A percentile compares a stretch with the other conserved stretches of the same genome.
These are phyloP conservation scores for Mycena epipterygia DNA, from an alignment of 768 basidiomycete genomes.

Conservation along the genomic window DNA sequence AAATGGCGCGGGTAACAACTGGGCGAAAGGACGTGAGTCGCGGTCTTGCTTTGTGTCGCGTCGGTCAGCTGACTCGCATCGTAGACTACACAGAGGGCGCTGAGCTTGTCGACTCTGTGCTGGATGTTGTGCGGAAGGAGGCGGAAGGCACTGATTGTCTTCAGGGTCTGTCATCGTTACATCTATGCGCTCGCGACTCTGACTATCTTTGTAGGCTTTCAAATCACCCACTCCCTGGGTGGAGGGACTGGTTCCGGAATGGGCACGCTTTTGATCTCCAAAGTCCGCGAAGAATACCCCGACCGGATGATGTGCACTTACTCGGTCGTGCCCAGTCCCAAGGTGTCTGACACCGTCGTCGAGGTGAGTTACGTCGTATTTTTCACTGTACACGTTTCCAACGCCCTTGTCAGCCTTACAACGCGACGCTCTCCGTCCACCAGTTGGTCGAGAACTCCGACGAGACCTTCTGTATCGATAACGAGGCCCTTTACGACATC, in stretches of 20 bases:
- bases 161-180: slow-evolving; percentile 77
- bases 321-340: slow-evolving; percentile 97
- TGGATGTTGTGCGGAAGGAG: slow-evolving; percentile 99
- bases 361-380: slow-evolving; percentile 66
- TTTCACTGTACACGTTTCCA: background rate
- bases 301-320: slow-evolving; percentile 99
- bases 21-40: slow-evolving; percentile 96
- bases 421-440: slow-evolving; percentile 97
- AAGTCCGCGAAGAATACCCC: slow-evolving; percentile 99
- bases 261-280: slow-evolving; percentile 99
- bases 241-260: slow-evolving; percentile 99
- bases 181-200: slow-evolving; percentile 8
- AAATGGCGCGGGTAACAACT: slow-evolving; percentile 99
- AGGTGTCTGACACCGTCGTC: slow-evolving; percentile 98
- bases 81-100: slow-evolving; percentile 95
- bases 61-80: slow-evolving; percentile 28
- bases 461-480: slow-evolving; percentile 99
- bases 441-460: slow-evolving; percentile 99
- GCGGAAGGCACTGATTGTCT: slow-evolving; percentile 98
- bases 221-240: slow-evolving; percentile 98
- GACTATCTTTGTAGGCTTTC: slow-evolving; percentile 77
- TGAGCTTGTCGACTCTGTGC: slow-evolving; percentile 97
- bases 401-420: slow-evolving; percentile 82
- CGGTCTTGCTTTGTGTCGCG: slow-evolving; percentile 16
- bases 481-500: slow-evolving; percentile 99